phyloP scores from a whole-genome alignment of 1,284 basidiomycete genomes.

The Vanrija sp. region DNA sequence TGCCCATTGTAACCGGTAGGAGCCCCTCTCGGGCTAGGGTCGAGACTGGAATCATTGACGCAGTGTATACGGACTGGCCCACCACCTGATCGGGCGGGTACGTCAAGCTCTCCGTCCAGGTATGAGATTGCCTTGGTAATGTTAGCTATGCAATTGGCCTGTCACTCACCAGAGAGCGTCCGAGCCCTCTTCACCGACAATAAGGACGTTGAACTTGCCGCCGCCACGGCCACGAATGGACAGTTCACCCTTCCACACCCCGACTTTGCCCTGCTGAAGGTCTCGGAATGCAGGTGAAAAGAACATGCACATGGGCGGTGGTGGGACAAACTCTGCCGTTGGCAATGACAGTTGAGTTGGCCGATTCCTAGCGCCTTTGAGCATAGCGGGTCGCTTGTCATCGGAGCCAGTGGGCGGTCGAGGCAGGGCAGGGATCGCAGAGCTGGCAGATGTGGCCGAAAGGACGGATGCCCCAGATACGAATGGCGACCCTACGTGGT shows the following conservation, averaged over 20 bases:
- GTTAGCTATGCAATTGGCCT: constrained; percentile 3
- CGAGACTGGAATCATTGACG: constrained; percentile 44
- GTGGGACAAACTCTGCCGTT: constrained; percentile 36
- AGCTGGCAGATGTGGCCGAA: constrained; percentile 7
- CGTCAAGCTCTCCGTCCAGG: constrained; percentile 29
- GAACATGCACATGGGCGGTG: constrained; percentile 49
- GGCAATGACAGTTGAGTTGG: constrained; percentile 31
- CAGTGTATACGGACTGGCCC: constrained; percentile 24
- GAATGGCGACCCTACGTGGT: constrained; percentile 7
- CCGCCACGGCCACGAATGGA: constrained; percentile 36
- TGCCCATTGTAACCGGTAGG: constrained; percentile 43
- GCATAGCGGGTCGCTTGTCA: not conserved
- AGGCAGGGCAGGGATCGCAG: constrained; percentile 2
- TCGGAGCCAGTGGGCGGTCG: not conserved
- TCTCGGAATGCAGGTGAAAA: constrained; percentile 41
- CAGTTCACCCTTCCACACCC: constrained; percentile 44
- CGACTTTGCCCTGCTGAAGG: constrained; percentile 41
- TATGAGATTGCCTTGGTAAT: constrained; percentile 35
- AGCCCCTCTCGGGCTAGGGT: constrained; percentile 43
- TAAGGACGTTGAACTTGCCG: constrained; percentile 39
- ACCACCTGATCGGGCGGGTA: constrained; percentile 24
- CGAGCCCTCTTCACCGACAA: constrained; percentile 37
- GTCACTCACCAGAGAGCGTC: constrained; percentile 39
- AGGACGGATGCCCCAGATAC: constrained; percentile 9
- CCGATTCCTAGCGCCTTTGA: not conserved